Conservation (phyloP, 2,329 filamentous ascomycete species). For the Phialocephala sp. region DNA sequence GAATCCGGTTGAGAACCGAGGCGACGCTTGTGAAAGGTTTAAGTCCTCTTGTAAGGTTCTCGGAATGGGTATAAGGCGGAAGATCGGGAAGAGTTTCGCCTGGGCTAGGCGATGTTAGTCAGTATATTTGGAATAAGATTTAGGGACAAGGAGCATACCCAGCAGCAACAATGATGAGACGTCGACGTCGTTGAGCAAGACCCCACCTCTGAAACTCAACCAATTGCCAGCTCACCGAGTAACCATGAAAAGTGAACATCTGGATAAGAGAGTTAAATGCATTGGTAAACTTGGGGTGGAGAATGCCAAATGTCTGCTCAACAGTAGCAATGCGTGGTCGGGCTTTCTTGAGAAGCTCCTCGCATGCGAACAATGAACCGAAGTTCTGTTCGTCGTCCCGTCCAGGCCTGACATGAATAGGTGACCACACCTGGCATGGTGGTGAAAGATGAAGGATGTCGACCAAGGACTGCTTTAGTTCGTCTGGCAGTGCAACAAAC, state of each 20-base stretch:
- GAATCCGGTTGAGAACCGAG: slow-evolving; percentile 34
- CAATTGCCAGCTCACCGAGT: slow-evolving; percentile 72
- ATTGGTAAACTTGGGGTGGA: slow-evolving; percentile 36
- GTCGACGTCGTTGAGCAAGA: slow-evolving; percentile 32
- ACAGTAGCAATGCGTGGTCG: slow-evolving; percentile 74
- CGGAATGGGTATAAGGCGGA: slow-evolving; percentile 63
- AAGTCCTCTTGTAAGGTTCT: slow-evolving; percentile 44
- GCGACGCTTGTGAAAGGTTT: slow-evolving; percentile 52
- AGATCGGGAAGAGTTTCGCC: slow-evolving; percentile 72
- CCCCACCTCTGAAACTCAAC: slow-evolving; percentile 53
- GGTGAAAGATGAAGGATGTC: slow-evolving; percentile 78
- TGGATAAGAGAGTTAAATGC: slow-evolving; percentile 53
- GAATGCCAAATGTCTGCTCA: slow-evolving; percentile 76
- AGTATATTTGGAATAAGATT: background rate
- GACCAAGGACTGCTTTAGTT: slow-evolving; percentile 45
- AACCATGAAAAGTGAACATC: slow-evolving; percentile 67
- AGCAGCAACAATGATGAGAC: slow-evolving; percentile 61
- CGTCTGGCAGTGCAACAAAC: slow-evolving; percentile 48
- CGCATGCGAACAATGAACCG: slow-evolving; percentile 58
- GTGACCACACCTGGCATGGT: slow-evolving; percentile 78
- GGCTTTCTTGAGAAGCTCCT: slow-evolving; percentile 59
- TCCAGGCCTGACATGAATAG: slow-evolving; percentile 65
- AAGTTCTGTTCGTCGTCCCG: slow-evolving; percentile 71
- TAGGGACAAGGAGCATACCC: slow-evolving; percentile 34
- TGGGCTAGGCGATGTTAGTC: slow-evolving; percentile 51